Evolutionary conservation across 345 rosid genomes (phyloP).

Genomic region (Eucalyptus tenuipes): DNA sequence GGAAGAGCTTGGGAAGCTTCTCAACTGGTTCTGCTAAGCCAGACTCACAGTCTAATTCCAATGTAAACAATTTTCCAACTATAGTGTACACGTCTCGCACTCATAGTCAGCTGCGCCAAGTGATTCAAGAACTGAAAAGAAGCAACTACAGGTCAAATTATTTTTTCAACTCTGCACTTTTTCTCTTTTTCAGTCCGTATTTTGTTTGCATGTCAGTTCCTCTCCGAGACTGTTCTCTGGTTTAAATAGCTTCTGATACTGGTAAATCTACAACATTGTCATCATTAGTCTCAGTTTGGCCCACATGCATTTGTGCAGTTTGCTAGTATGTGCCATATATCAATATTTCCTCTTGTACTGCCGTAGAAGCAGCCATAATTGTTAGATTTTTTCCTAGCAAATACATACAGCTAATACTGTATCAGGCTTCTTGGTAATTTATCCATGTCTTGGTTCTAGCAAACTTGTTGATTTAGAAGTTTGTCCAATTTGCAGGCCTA

Average conservation of each 20-base stretch:
- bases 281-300: background rate
- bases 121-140: constrained; percentile 76
- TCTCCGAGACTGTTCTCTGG: background rate
- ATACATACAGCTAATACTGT: background rate
- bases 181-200: background rate
- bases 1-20: constrained; percentile 79
- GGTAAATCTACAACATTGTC: background rate
- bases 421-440: background rate
- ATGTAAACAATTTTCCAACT: constrained; percentile 34
- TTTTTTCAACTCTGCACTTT: background rate
- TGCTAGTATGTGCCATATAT: background rate
- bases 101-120: constrained; percentile 97
- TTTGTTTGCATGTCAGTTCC: background rate
- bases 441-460: background rate
- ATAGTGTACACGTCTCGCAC: constrained; percentile 84
- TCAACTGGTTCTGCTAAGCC: constrained; percentile 30
- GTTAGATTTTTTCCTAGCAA: background rate
- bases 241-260: background rate
- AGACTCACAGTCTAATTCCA: constrained; percentile 11
- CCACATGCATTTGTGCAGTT: background rate
- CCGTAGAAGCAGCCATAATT: background rate
- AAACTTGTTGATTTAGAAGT: background rate
- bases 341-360: background rate
- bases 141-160: constrained; percentile 67
- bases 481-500: constrained; percentile 51